Base-by-base conservation (phyloP, 1,284 basidiomycete genomes). In the Crepidotus sp. region DNA sequence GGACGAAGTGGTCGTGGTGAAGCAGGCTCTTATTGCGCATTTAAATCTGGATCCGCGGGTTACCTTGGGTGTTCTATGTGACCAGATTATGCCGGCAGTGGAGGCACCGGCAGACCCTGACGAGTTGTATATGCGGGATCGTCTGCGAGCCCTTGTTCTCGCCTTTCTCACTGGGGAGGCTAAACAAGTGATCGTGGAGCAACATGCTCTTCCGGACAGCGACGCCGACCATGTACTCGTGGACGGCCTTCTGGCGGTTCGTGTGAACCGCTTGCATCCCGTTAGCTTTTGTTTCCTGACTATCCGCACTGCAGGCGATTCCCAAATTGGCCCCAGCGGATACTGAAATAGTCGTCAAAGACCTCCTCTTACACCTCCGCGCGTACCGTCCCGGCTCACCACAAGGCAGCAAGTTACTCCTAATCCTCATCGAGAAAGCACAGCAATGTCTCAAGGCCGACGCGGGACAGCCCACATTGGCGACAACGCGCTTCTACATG, bases 21-120 rank as follows among this genome's bases (percentile, higher is more conserved):
- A 79, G 53, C 61, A 66, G 40, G 74, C 78, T 15, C 66, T 85
- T 8, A 60, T 70, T 3, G 67, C 74, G 52, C 82, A 84, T 55
- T 66, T 85, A 40, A 71, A 80, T 41, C 66, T 82, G 65, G 77
- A 82, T 51, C 66, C 77, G 2, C 63, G 62, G 11, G 66, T 75
- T 19, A 79, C 80, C 1, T 62, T 84, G 5, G 70, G 74, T 36
- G 81, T 84, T 6, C 64, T 84, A 3, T 81, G 74, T 54, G 82
- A 84, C 56, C 81, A 84, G 57, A 66, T 83, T 31, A 56, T 71
- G 3, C 73, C 73, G 3, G 56, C 64, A 1, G 70, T 73, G 40
- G 76, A 75, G 29, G 58, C 64, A 11, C 49, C 32, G 19, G 37
- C 68, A 52, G 74, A 79, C 43, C 73, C 75, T 17, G 78, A 80